Evolutionary conservation across 2,329 filamentous ascomycete genomes (phyloP).

Genomic region (Samsoniella hepiali): DNA sequence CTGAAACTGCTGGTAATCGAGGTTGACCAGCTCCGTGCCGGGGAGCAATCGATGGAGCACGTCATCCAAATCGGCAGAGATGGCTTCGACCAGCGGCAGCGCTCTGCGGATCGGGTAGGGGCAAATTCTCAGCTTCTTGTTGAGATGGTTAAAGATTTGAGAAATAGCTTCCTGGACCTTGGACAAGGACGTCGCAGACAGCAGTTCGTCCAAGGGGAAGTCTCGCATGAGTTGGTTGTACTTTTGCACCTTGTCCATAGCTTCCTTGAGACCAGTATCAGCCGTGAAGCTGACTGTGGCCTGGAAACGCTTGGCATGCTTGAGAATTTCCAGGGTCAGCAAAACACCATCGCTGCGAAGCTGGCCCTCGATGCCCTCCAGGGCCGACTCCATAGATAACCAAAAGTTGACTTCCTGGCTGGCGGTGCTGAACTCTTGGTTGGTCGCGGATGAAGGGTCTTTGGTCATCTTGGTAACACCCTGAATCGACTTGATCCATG

Average conservation of each 20-base stretch:
- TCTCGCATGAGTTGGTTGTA: constrained; percentile 99
- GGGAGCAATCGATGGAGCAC: constrained; percentile 82
- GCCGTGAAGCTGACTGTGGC: constrained; percentile 95
- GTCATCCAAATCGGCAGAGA: constrained; percentile 87
- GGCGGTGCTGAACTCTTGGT: constrained; percentile 61
- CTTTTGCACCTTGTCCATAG: constrained; percentile 93
- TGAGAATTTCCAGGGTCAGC: constrained; percentile 89
- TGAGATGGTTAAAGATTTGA: constrained; percentile 89
- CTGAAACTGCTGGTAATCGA: constrained; percentile 88
- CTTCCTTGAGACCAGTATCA: constrained; percentile 93
- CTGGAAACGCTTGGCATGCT: constrained; percentile 96
- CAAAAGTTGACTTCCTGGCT: constrained; percentile 99
- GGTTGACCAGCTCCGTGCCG: constrained; percentile 82
- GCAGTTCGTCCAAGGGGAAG: constrained; percentile 90
- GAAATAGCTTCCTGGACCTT: constrained; percentile 87
- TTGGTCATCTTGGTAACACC: constrained; percentile 91
- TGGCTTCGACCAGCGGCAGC: constrained; percentile 90
- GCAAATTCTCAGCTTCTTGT: constrained; percentile 95
- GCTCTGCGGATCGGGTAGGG: constrained; percentile 92
- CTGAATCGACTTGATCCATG: constrained; percentile 98
- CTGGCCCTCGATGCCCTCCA: constrained; percentile 89
- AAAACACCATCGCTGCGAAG: constrained; percentile 83
- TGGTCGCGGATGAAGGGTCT: constrained; percentile 65
- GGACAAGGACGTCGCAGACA: constrained; percentile 83
- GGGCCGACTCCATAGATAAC: constrained; percentile 91